These are phyloP conservation scores for Trametes villosa DNA, from an alignment of 768 basidiomycete species.

Conservation along the genomic window DNA sequence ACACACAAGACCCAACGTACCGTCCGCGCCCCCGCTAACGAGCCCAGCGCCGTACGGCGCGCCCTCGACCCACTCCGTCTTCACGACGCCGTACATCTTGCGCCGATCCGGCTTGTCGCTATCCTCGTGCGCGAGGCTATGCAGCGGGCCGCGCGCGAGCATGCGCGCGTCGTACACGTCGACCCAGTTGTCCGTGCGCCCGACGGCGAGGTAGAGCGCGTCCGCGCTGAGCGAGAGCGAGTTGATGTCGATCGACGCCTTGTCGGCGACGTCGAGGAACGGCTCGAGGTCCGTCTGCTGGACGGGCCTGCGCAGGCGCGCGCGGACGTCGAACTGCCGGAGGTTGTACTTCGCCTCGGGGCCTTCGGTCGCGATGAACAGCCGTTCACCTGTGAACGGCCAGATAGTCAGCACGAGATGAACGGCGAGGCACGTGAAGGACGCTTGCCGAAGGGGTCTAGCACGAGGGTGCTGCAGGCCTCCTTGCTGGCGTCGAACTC, in stretches of 20 bases:
- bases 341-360: neutral
- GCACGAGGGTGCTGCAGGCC: constrained; percentile 15
- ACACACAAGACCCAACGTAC: constrained; percentile 43
- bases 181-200: constrained; percentile 57
- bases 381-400: constrained; percentile 2
- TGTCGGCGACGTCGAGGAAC: constrained; percentile 23
- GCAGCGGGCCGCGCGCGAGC: constrained; percentile 49
- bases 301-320: neutral
- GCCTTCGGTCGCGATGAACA: constrained; percentile 19
- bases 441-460: constrained; percentile 12
- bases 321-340: constrained; percentile 20
- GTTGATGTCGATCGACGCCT: constrained; percentile 46
- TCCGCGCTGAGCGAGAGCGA: constrained; percentile 61
- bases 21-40: constrained; percentile 66
- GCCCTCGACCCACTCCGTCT: constrained; percentile 57
- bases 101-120: constrained; percentile 8
- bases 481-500: constrained; percentile 16
- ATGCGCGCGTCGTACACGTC: constrained; percentile 70
- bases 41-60: constrained; percentile 47
- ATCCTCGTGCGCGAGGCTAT: constrained; percentile 51
- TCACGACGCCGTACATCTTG: constrained; percentile 51
- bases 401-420: neutral
- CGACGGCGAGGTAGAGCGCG: constrained; percentile 61
- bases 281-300: constrained; percentile 18
- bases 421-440: neutral